Percentiles rank a stretch among this genome's conserved stretches.
Evolutionary conservation across 2,329 filamentous ascomycete genomes (phyloP).

Genomic region (Mycosphaerella arachidis): DNA sequence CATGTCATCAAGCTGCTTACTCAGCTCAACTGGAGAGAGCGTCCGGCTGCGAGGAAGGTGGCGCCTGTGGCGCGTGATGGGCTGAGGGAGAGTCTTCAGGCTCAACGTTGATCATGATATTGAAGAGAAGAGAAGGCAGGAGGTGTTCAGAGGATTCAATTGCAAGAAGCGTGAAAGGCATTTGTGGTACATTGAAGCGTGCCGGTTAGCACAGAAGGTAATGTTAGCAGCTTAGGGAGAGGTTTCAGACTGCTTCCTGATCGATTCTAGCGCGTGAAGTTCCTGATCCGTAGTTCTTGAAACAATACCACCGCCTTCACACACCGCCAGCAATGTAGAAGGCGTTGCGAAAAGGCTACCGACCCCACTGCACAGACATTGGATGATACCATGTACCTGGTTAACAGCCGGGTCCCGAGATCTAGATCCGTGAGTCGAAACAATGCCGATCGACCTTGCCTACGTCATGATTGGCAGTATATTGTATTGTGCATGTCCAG

Average conservation of each 20-base stretch:
- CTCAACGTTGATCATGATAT: not conserved
- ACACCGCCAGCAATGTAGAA: not conserved
- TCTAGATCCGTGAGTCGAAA: not conserved
- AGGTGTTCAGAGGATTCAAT: too few species aligned
- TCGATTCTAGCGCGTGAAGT: not conserved
- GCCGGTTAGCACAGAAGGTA: too few species aligned
- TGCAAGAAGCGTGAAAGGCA: too few species aligned
- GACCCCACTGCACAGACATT: not conserved
- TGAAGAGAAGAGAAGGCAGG: too few species aligned
- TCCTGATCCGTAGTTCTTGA: not conserved
- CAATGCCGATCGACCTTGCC: conserved; percentile 1
- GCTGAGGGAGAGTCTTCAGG: not conserved
- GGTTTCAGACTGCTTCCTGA: not conserved
- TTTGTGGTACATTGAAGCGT: too few species aligned
- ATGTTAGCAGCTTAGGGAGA: too few species aligned
- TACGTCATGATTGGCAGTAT: not conserved
- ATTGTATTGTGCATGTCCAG: not conserved
- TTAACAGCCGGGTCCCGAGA: not conserved
- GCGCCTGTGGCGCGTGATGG: conserved; percentile 3
- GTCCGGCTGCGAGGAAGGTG: conserved; percentile 11
- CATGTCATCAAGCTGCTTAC: conserved; percentile 7
- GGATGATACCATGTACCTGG: not conserved
- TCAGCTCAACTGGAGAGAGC: not conserved
- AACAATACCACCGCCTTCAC: not conserved
- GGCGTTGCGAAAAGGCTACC: too few species aligned